Conservation (phyloP, 768 basidiomycete species). For the Aureoboletus auriporus region DNA sequence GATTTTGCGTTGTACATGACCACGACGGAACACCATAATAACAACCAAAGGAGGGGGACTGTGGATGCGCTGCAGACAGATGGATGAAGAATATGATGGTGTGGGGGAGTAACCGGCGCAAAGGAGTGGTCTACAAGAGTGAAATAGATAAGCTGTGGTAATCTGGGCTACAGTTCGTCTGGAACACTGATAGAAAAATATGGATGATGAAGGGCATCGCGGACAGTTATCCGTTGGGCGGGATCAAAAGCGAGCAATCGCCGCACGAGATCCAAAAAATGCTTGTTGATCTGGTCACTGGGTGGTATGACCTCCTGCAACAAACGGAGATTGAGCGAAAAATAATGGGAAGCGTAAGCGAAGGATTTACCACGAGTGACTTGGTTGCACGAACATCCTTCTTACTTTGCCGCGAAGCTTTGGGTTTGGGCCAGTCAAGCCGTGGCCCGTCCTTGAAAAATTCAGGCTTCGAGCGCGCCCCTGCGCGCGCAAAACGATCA, state of each 20-base stretch:
- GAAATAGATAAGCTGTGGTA: conserved; percentile 33
- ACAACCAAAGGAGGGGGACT: conserved; percentile 26
- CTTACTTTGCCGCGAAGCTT: conserved; percentile 84
- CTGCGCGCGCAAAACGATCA: conserved; percentile 71
- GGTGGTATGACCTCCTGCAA: conserved; percentile 80
- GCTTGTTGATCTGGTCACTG: conserved; percentile 65
- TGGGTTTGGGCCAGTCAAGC: conserved; percentile 90
- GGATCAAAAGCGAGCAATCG: conserved; percentile 90
- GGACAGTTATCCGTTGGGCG: conserved; percentile 79
- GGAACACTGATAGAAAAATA: conserved; percentile 74
- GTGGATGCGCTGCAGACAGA: conserved; percentile 22
- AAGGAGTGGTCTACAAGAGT: conserved; percentile 30
- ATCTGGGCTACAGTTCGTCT: conserved; percentile 55
- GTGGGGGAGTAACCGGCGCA: conserved; percentile 17
- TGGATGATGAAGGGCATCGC: conserved; percentile 82
- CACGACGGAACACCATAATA: conserved; percentile 35
- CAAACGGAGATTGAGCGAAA: conserved; percentile 3
- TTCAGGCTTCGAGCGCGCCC: conserved; percentile 80
- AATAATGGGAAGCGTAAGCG: not conserved
- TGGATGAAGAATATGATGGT: conserved; percentile 20
- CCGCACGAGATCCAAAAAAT: conserved; percentile 85
- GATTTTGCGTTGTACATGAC: conserved; percentile 34
- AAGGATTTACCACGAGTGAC: conserved; percentile 59
- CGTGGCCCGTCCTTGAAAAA: conserved; percentile 86
- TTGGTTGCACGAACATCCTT: conserved; percentile 91